These are phyloP conservation scores for Neospermospora avenae DNA, from an alignment of 2,329 filamentous ascomycete species.

Conservation along the genomic window DNA sequence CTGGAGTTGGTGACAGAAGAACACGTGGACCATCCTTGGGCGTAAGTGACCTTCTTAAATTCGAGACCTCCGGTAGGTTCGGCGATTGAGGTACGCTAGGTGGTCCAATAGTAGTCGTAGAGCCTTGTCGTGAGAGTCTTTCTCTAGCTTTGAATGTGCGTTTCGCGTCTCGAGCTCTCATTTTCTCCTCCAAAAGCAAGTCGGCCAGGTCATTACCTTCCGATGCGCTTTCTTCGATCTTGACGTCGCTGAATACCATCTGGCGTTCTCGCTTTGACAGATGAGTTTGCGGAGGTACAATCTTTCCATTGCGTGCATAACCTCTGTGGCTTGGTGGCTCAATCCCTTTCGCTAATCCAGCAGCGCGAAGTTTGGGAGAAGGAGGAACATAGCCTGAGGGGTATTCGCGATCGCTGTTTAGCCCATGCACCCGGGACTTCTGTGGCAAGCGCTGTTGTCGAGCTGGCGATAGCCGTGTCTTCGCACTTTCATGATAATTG, in stretches of 20 bases:
- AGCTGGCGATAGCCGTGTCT: background rate
- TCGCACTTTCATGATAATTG: background rate
- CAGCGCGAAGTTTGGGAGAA: background rate
- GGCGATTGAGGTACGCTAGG: background rate
- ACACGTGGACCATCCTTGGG: background rate
- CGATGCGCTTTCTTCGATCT: background rate
- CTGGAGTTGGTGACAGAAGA: background rate
- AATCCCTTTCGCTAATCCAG: no score
- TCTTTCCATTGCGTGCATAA: background rate
- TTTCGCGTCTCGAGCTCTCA: background rate
- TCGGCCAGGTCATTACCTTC: background rate
- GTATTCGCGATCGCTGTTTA: background rate
- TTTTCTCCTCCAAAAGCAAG: background rate
- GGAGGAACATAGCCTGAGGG: no score
- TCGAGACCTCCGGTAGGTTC: no score
- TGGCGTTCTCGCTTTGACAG: background rate
- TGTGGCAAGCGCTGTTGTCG: background rate
- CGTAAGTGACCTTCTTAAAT: no score
- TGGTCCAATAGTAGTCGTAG: background rate
- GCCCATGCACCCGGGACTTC: background rate
- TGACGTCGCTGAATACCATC: background rate
- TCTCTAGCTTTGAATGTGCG: conserved; percentile 2
- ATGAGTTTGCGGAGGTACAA: background rate
- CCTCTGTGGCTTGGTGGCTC: background rate
- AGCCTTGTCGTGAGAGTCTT: background rate